Evolutionary conservation across 2,329 filamentous ascomycete genomes (phyloP).

Genomic region (Lojkania enalia): DNA sequence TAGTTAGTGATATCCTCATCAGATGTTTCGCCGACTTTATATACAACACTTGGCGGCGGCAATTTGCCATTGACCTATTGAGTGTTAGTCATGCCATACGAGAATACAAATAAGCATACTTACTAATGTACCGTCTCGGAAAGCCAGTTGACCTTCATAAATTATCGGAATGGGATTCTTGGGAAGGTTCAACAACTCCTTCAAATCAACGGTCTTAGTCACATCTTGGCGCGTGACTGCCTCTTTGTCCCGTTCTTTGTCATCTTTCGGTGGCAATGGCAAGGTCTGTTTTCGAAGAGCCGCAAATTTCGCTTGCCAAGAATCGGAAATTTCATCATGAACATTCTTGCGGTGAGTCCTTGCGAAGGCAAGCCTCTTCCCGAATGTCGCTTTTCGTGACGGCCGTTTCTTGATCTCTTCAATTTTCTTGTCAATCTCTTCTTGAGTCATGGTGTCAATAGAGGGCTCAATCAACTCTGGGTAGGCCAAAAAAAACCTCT

Average conservation of each 20-base stretch:
- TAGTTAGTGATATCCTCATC: too few relatives aligned
- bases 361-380: constrained; percentile 7
- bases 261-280: neutral
- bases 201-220: neutral
- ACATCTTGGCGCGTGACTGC: neutral
- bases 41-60: constrained; percentile 24
- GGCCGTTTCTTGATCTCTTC: constrained; percentile 35
- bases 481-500: constrained; percentile 13
- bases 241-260: neutral
- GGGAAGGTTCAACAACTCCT: constrained; percentile 27
- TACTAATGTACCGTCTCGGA: constrained; percentile 30
- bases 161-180: constrained; percentile 27
- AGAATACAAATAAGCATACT: constrained; percentile 2
- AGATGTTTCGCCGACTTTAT: constrained; percentile 24
- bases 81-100: constrained; percentile 6
- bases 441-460: constrained; percentile 22
- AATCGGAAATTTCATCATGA: constrained; percentile 7
- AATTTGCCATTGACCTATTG: constrained; percentile 25
- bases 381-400: constrained; percentile 34
- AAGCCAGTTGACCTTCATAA: constrained; percentile 32
- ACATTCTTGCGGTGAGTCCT: constrained; percentile 8
- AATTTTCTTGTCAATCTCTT: constrained; percentile 26
- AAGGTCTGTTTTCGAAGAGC: too few relatives aligned
- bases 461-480: constrained; percentile 8
- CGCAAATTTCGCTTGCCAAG: neutral